Evolutionary conservation across 441 rosid species (phyloP).

Genomic region (Arabidopsis lyrata): DNA sequence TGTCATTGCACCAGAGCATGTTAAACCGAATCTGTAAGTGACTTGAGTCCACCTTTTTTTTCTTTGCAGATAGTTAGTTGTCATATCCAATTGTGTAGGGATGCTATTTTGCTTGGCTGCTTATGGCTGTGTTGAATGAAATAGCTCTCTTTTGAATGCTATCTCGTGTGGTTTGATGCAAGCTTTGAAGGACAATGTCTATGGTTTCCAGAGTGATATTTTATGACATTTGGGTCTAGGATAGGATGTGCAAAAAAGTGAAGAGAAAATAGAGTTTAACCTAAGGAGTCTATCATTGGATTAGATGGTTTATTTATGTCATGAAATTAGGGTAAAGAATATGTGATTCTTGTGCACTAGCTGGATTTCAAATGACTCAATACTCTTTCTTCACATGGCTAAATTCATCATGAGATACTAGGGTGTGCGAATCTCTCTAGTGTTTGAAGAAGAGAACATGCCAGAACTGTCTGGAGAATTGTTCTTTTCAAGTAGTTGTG

Average conservation of each 20-base stretch:
- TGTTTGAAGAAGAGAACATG: background rate
- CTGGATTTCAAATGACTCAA: background rate
- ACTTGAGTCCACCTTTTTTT: background rate
- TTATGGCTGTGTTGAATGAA: background rate
- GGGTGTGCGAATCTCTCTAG: background rate
- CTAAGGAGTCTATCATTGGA: background rate
- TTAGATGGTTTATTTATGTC: background rate
- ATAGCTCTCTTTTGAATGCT: background rate
- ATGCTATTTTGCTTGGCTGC: background rate
- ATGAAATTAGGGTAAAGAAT: slow-evolving; percentile 1
- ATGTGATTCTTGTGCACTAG: background rate
- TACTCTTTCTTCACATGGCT: background rate
- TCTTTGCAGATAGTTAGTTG: background rate
- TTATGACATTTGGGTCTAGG: background rate
- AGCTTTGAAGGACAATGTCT: background rate
- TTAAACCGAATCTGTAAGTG: slow-evolving; percentile 84
- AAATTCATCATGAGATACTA: background rate
- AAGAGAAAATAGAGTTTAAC: background rate
- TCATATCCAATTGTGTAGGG: background rate
- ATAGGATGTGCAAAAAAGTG: background rate
- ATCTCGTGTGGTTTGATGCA: slow-evolving; percentile 4
- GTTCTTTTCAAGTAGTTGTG: slow-evolving; percentile 1
- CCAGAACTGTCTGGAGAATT: background rate
- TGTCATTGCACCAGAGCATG: slow-evolving; percentile 68
- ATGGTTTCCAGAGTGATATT: background rate